Evolutionary conservation across 2,329 filamentous ascomycete genomes (phyloP), one percentile per base, ranked within the genome.

Genomic region (Didymosphaeria variabile): DNA sequence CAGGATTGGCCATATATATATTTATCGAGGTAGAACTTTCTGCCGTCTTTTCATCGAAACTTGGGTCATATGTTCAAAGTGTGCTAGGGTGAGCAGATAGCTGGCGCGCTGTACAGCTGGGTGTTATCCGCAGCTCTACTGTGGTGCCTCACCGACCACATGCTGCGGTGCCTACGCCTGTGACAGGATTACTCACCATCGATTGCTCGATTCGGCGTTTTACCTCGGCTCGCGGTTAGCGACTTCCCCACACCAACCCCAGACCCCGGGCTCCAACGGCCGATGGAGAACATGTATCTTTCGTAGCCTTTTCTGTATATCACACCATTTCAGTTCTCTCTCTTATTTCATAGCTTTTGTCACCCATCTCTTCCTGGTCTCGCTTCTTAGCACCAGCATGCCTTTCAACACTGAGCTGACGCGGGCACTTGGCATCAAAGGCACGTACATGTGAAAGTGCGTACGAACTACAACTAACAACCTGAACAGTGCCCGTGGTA

Each of bases 401-500:
- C 85, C 85, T 65, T 89, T 90, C 83, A 87, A 87, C 69, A 90
- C 87, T 52, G 85, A 84, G 63, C 82, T 90, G 53, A 90, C 87
- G 47, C 82, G 86, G 68, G 84, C 84, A 67, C 81, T 90, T 67
- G 87, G 87, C 65, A 87, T 87, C 70, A 79, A 77, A 78, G 81
- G 78, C 75, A 47, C 61, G 66, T 64, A 49, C 60, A 59, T 47
- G 29, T 47, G 55, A 38, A 55, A 40, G 47, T 44, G 10, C 23
- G 13, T 57, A 57, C 29, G 38, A n/a, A 21, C 36, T n/a, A 23
- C 44, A 29, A 87, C 86, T 71, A 75, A 85, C 63, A 70, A 78
- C 12, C 29, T 42, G 9, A 19, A 57, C 70, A 91, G 90, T 94
- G 67, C 92, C 92, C 71, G 84, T 95, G 63, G 90, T 95, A 61